Base-by-base conservation (phyloP, 257 asterid genomes). In the Thymus quinquecostatus region DNA sequence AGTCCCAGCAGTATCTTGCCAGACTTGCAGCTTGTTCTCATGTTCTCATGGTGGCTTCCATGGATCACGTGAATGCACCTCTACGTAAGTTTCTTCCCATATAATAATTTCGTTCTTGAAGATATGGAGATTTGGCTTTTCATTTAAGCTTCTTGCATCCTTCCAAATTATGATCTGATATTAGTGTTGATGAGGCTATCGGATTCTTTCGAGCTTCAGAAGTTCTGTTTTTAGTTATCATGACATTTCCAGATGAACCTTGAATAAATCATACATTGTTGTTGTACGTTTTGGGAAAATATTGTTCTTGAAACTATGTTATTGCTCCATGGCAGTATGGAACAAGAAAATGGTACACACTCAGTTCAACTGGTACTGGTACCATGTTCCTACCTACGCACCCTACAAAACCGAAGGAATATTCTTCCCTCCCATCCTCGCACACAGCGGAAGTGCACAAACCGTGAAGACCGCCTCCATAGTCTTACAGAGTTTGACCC, bases 281-380 rank as follows among this genome's bases (percentile, higher is more conserved):
- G 40, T 4, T 36, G 5, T 6, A 36, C 0, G 69, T 2, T 33
- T 5, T 33, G 64, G 62, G 75, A 66, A 48, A 12, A 36, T 29
- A 43, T 14, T 60, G 71, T n/a, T 62, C 48, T 70, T 62, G 75
- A 76, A 55, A 13, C 34, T 53, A 28, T 66, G 33, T 27, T 11
- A 3, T 74, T 72, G 30, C 33, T 66, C 62, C 8, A 8, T 83
- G 72, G 60, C 70, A 93, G 98, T 91, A 73, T 94, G 98, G 99
- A 91, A 89, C 84, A 91, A 92, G 85, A 94, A 88, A 89, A 94
- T 92, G 99, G 97, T 89, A 48, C 96, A 94, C 81, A 91, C 90
- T 40, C 95, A 89, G 86, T 94, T 92, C 89, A 88, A 92, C 69
- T 94, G 99, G 99, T 91, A 87, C 78, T 91, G 99, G 99, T 82